Evolutionary conservation across 169 alveolate species (phyloP).

Genomic region (Eimeria acervulina): DNA sequence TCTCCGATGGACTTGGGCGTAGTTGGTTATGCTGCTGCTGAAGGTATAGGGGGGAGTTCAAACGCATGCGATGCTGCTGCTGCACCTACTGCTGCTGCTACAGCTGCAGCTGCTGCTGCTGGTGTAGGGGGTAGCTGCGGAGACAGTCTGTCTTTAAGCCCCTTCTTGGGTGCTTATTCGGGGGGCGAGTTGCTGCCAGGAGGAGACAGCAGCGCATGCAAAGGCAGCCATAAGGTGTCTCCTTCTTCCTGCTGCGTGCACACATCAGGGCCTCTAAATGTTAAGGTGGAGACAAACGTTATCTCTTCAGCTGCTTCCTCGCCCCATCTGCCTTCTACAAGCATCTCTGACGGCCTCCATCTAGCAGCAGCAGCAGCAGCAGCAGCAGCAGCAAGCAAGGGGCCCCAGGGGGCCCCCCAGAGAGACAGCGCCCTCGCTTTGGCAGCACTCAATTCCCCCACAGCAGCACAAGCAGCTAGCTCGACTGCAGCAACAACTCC

Average conservation of each 20-base stretch:
- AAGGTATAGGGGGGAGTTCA: neutral
- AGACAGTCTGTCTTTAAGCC: neutral
- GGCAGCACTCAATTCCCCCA: slow-evolving; percentile 45
- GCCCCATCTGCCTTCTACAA: too few relatives aligned
- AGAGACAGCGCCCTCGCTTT: slow-evolving; percentile 7
- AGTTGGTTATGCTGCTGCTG: neutral
- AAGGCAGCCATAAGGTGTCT: neutral
- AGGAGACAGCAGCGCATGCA: neutral
- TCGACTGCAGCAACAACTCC: slow-evolving; percentile 41
- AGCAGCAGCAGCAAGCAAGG: neutral
- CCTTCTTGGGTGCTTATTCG: neutral
- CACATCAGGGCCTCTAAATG: neutral
- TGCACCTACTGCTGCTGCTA: neutral
- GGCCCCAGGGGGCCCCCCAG: neutral
- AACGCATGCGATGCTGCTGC: neutral
- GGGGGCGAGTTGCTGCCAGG: neutral
- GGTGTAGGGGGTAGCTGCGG: neutral
- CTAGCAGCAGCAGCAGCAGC: slow-evolving; percentile 18
- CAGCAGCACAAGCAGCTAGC: neutral
- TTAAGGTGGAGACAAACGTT: neutral
- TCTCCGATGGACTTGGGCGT: neutral
- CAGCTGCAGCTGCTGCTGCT: neutral
- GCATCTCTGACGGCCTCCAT: too few relatives aligned
- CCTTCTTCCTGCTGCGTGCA: neutral
- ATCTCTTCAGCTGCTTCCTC: neutral